A percentile compares a stretch with the other conserved stretches of the same genome.
Conservation (phyloP, 352 stramenopile species). For the Phytopythium helicoides region DNA sequence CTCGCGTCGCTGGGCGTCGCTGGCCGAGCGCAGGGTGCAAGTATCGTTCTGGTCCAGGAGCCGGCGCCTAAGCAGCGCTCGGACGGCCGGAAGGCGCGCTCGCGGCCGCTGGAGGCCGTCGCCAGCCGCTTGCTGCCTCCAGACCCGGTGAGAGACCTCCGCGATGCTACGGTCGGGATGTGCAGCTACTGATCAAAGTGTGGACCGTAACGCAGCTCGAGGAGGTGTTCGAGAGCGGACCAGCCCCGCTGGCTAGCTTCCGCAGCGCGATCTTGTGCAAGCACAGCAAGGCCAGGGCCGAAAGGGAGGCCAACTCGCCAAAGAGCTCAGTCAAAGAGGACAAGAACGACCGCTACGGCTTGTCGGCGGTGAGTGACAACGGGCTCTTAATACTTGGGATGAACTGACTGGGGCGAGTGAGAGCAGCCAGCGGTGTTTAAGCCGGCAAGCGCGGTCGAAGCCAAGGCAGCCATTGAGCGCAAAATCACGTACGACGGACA, state of each 20-base stretch:
- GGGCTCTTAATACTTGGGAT: too few relatives aligned
- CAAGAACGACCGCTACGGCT: conserved; percentile 1
- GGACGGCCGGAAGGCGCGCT: conserved; percentile 6
- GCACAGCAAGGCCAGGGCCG: conserved; percentile 47
- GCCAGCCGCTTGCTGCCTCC: conserved; percentile 49
- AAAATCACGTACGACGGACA: conserved; percentile 55
- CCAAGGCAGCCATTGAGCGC: conserved; percentile 55
- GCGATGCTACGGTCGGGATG: not conserved
- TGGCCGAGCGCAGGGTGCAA: conserved; percentile 42
- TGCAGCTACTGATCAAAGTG: not conserved
- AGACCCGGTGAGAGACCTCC: conserved; percentile 33
- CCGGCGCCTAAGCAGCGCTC: conserved; percentile 2
- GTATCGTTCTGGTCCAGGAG: conserved; percentile 71
- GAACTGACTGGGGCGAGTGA: not conserved
- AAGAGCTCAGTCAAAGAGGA: conserved; percentile 6
- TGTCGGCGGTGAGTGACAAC: conserved; percentile 7
- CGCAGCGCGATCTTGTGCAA: conserved; percentile 64
- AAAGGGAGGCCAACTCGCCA: conserved; percentile 6
- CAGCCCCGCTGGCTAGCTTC: conserved; percentile 54
- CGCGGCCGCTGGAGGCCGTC: conserved; percentile 29
- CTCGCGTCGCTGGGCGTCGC: conserved; percentile 44
- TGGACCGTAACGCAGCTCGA: conserved; percentile 30
- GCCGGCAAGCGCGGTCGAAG: conserved; percentile 36
- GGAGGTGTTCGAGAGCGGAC: conserved; percentile 47
- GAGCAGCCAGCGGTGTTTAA: conserved; percentile 43